Evolutionary conservation across 306 rosid species (phyloP).

Genomic region (Medicago ruthenica): DNA sequence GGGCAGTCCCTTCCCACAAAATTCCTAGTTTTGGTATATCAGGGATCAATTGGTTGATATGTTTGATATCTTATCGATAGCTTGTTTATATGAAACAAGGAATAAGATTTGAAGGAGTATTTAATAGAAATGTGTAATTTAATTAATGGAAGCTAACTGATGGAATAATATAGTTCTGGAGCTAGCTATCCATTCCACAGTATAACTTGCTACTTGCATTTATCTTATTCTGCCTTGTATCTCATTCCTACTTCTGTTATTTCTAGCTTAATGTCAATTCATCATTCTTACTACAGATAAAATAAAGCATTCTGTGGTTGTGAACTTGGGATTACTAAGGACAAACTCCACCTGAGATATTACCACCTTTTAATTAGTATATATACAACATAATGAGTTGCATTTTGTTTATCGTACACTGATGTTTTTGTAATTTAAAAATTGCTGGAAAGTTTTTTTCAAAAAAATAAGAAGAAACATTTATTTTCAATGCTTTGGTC

Average conservation of each 20-base stretch:
- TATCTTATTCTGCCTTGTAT: not conserved
- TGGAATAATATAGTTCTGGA: slow-evolving; percentile 16
- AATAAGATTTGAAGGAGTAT: slow-evolving; percentile 26
- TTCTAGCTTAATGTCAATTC: slow-evolving; percentile 7
- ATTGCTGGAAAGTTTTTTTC: not conserved
- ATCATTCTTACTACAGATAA: not conserved
- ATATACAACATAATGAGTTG: not conserved
- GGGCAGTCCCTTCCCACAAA: not conserved
- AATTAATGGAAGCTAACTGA: slow-evolving; percentile 25
- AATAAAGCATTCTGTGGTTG: slow-evolving; percentile 17
- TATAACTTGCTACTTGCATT: not conserved
- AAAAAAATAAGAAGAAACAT: not conserved
- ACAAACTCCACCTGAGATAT: slow-evolving; percentile 22
- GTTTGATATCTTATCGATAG: not conserved
- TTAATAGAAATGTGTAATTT: slow-evolving; percentile 31
- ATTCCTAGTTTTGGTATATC: not conserved
- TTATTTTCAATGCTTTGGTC: not conserved
- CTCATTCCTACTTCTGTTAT: slow-evolving; percentile 19
- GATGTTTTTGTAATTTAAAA: slow-evolving; percentile 9
- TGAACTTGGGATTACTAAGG: slow-evolving; percentile 10
- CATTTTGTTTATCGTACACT: not conserved
- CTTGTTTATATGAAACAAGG: not conserved
- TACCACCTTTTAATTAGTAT: slow-evolving; percentile 1
- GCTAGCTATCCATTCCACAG: slow-evolving; percentile 40
- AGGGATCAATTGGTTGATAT: not conserved